Conservation (phyloP, 257 asterid genomes). For the Eucommia ulmoides region DNA sequence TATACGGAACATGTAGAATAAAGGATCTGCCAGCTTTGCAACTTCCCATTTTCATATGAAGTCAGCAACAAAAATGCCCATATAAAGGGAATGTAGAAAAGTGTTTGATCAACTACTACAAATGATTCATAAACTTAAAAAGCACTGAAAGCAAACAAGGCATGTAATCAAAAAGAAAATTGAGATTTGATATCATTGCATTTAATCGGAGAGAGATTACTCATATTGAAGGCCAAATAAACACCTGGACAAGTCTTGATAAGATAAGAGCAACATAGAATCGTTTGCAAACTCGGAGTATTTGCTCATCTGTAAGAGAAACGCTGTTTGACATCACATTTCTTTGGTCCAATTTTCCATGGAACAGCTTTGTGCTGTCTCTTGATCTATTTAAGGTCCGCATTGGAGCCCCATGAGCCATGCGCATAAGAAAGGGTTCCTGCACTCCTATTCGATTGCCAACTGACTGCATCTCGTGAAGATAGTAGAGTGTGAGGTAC, state of each 20-base stretch:
- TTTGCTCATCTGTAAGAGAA: conserved; percentile 61
- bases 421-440: conserved; percentile 92
- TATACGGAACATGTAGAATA: too few species aligned
- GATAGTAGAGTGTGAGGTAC: not conserved
- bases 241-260: conserved; percentile 93
- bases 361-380: conserved; percentile 38
- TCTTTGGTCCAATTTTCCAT: conserved; percentile 29
- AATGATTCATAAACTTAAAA: too few species aligned
- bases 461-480: conserved; percentile 62
- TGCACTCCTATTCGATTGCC: conserved; percentile 93
- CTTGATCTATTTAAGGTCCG: conserved; percentile 37
- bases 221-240: too few species aligned
- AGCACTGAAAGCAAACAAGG: too few species aligned
- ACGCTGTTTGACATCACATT: conserved; percentile 28
- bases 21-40: too few species aligned
- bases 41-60: too few species aligned
- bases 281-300: conserved; percentile 79
- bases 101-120: too few species aligned
- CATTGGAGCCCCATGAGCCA: conserved; percentile 97
- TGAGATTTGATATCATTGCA: too few species aligned
- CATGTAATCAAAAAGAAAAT: too few species aligned
- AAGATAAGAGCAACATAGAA: conserved; percentile 87
- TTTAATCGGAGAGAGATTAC: too few species aligned
- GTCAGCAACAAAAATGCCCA: too few species aligned
- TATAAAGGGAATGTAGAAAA: too few species aligned